phyloP scores from a whole-genome alignment of 805 yeast species.

The Wickerhamomyces tratensis region DNA sequence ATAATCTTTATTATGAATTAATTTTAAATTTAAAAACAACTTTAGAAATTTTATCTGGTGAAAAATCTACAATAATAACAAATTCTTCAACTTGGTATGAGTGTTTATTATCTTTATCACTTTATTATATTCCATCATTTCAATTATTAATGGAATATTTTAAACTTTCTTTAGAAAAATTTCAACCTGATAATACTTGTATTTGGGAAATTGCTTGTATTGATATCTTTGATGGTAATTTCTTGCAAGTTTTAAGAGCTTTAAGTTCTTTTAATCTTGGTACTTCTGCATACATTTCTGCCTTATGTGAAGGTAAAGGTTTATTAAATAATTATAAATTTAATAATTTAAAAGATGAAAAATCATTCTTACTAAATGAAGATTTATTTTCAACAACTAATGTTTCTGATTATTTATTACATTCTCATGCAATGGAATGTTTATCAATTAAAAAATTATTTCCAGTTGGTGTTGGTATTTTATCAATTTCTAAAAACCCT shows the following conservation, averaged over 20 bases:
- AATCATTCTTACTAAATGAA: constrained; percentile 7
- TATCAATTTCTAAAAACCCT: constrained; percentile 36
- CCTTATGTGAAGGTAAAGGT: constrained; percentile 56
- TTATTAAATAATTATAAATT: constrained; percentile 31
- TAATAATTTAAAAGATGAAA: constrained; percentile 9
- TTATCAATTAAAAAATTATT: constrained; percentile 42
- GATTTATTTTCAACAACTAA: constrained; percentile 23
- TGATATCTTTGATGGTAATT: constrained; percentile 46
- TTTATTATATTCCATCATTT: constrained; percentile 49
- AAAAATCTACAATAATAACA: constrained; percentile 34
- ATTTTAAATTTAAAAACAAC: constrained; percentile 22
- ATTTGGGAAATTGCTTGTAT: constrained; percentile 49
- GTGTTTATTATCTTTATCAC: constrained; percentile 41
- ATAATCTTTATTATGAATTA: constrained; percentile 2
- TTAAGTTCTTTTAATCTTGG: constrained; percentile 52
- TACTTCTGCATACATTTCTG: constrained; percentile 54
- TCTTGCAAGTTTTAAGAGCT: constrained; percentile 45
- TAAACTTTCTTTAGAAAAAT: constrained; percentile 21
- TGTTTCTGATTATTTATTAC: constrained; percentile 48
- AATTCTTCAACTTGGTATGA: constrained; percentile 63
- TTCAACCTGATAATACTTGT: constrained; percentile 27
- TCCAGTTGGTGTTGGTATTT: constrained; percentile 62
- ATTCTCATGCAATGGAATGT: constrained; percentile 45
- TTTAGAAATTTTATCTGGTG: constrained; percentile 26
- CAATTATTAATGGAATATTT: constrained; percentile 33